These are phyloP conservation scores for Exophiala calicioides DNA, from an alignment of 2,329 filamentous ascomycete genomes.

Conservation along the genomic window DNA sequence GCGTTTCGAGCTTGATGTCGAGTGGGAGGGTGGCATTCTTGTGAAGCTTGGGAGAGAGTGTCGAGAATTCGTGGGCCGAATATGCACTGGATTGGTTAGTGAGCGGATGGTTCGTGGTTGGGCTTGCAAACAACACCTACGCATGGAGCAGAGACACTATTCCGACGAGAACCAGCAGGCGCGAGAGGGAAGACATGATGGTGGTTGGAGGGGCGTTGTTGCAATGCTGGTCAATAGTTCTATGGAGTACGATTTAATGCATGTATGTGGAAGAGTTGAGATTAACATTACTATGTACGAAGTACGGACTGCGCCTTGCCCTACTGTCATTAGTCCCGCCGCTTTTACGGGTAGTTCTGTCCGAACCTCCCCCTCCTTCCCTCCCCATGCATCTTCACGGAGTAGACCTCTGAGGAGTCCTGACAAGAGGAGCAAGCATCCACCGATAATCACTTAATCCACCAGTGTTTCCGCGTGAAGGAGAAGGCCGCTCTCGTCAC, in stretches of 20 bases:
- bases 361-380: no score
- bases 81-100: conserved; percentile 68
- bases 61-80: conserved; percentile 89
- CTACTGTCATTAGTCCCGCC: no score
- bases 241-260: not conserved
- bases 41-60: conserved; percentile 50
- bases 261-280: no score
- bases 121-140: conserved; percentile 56
- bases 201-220: conserved; percentile 1
- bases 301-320: no score
- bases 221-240: not conserved
- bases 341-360: no score
- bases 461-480: no score
- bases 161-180: conserved; percentile 70
- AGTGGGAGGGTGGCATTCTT: conserved; percentile 61
- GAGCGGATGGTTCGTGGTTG: conserved; percentile 13
- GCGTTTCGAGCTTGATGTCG: conserved; percentile 85
- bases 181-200: conserved; percentile 71
- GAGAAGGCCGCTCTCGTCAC: no score
- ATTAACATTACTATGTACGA: no score
- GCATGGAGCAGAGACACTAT: conserved; percentile 80
- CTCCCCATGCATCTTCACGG: no score
- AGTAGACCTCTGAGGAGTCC: no score
- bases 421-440: no score
- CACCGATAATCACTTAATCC: no score